phyloP scores from a whole-genome alignment of 2,329 filamentous ascomycete species.

The Pseudogymnoascus sp. region DNA sequence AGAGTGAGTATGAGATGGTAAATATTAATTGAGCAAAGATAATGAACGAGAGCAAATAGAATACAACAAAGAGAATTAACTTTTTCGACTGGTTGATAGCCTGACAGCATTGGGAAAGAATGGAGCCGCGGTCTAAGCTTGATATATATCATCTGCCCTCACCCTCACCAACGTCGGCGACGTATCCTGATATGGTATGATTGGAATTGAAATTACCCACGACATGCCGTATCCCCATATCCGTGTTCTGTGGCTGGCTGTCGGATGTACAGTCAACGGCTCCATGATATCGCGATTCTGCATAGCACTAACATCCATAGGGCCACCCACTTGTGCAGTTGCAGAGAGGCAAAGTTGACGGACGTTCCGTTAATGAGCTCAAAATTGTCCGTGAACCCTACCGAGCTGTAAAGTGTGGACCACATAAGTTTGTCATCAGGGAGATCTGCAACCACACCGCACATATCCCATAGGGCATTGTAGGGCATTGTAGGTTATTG shows the following conservation, averaged over 20 bases:
- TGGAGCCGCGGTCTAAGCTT: conserved; percentile 2
- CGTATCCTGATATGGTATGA: conserved; percentile 7
- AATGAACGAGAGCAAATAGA: conserved; percentile 13
- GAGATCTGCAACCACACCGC: conserved; percentile 2
- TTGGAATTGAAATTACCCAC: conserved; percentile 6
- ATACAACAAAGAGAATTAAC: conserved; percentile 9
- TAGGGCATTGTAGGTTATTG: not conserved
- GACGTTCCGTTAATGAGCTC: conserved; percentile 17
- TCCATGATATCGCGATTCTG: conserved; percentile 7
- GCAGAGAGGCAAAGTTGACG: conserved; percentile 6
- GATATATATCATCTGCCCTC: conserved; percentile 5
- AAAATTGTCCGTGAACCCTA: conserved; percentile 25
- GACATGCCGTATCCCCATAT: conserved; percentile 5
- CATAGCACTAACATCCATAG: conserved; percentile 7
- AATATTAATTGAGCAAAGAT: conserved; percentile 16
- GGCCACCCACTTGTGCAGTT: conserved; percentile 3
- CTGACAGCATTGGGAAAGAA: not conserved
- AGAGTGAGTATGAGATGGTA: conserved; percentile 11
- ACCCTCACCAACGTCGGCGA: conserved; percentile 5
- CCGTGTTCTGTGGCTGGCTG: conserved; percentile 6
- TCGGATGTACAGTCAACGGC: conserved; percentile 6
- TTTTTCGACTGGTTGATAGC: conserved; percentile 8
- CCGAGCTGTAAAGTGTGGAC: conserved; percentile 19
- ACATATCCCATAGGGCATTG: not conserved
- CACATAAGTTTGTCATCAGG: conserved; percentile 8